Conservation (phyloP, 73 alveolate genomes). For the Stentor coeruleus region DNA sequence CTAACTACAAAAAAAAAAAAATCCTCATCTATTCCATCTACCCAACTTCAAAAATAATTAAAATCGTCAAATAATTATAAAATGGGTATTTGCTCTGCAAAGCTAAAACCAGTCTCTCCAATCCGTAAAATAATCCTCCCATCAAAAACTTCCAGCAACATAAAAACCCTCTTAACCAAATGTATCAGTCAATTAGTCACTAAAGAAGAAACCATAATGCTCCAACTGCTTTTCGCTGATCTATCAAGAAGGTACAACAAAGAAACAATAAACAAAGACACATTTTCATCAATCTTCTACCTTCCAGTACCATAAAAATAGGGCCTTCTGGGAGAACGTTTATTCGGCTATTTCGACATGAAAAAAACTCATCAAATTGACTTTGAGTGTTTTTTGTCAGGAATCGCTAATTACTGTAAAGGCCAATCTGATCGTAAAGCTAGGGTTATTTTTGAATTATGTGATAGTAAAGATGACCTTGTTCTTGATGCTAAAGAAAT, state of each 20-base stretch:
- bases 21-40: too few species aligned
- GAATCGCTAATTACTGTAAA: background rate
- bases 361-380: background rate
- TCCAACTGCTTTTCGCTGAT: background rate
- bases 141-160: too few species aligned
- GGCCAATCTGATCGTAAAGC: background rate
- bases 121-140: too few species aligned
- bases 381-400: conserved; percentile 2
- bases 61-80: too few species aligned
- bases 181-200: background rate
- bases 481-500: conserved; percentile 10
- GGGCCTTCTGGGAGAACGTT: conserved; percentile 21
- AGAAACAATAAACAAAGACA: background rate
- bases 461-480: conserved; percentile 9
- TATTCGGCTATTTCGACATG: background rate
- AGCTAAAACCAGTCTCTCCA: too few species aligned
- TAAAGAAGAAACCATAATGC: background rate
- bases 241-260: background rate
- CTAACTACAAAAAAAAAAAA: too few species aligned
- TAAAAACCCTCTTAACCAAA: background rate
- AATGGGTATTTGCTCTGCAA: too few species aligned
- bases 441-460: background rate
- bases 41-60: too few species aligned
- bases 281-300: background rate
- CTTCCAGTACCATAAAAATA: background rate